phyloP scores from a whole-genome alignment of 352 stramenopile genomes.

The Pythium volutum region DNA sequence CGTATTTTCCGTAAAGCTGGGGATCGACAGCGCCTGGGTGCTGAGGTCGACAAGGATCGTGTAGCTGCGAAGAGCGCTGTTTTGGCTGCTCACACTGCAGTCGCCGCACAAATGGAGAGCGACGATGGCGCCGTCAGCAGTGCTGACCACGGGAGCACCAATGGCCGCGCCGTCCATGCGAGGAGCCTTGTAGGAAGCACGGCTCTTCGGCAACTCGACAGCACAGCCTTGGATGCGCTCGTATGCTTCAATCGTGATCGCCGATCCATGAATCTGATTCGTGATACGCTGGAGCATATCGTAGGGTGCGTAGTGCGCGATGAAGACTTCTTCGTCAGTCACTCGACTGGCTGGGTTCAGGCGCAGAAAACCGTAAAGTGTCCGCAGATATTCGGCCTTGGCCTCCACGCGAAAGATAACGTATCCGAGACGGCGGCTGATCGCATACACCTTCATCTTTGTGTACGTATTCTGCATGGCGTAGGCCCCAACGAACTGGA shows the following conservation, averaged over 20 bases:
- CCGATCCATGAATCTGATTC: neutral
- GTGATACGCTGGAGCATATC: slow-evolving; percentile 23
- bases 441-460: slow-evolving; percentile 21
- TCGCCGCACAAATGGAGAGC: slow-evolving; percentile 12
- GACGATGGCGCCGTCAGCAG: neutral
- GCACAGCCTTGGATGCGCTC: slow-evolving; percentile 6
- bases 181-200: slow-evolving; percentile 24
- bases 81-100: neutral
- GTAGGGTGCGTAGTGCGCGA: slow-evolving; percentile 26
- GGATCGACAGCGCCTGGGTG: neutral
- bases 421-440: slow-evolving; percentile 29
- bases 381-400: slow-evolving; percentile 6
- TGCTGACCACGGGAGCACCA: slow-evolving; percentile 9
- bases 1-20: neutral
- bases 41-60: slow-evolving; percentile 13
- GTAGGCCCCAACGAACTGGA: slow-evolving; percentile 20
- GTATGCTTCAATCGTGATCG: slow-evolving; percentile 12
- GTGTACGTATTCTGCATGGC: slow-evolving; percentile 22
- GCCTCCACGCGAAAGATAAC: slow-evolving; percentile 27
- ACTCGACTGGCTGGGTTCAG: slow-evolving; percentile 11
- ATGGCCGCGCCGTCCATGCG: neutral
- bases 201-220: slow-evolving; percentile 10
- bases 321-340: slow-evolving; percentile 24
- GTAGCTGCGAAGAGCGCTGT: slow-evolving; percentile 10
- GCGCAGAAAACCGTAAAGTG: slow-evolving; percentile 24